Base-by-base conservation (phyloP, 2,329 filamentous ascomycete genomes). In the Talaromyces rugulosus region DNA sequence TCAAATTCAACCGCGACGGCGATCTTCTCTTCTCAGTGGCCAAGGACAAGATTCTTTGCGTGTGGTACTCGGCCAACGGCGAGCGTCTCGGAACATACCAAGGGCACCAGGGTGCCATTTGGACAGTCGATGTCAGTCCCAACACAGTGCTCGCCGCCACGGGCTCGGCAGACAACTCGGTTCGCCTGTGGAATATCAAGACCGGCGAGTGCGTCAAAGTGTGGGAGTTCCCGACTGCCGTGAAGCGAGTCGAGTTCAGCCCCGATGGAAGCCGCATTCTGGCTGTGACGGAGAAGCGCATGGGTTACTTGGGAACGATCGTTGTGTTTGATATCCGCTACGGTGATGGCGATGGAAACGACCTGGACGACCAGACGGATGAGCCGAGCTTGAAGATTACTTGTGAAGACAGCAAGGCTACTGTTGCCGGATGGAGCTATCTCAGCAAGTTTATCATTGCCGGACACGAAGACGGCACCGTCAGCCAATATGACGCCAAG, bases 171-270 rank as follows among this genome's bases (percentile, higher is more conserved):
- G 95, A 99, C 83, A 98, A 98, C 85, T 97, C 94, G 52, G 94
- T 99, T 80, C 88, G 93, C 74, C 85, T 99, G 72, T 99, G 95
- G 95, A 92, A 99, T 76, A 85, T 97, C 77, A 90, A 92, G 85
- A 90, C 90, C 16, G 95, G 95, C 75, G 91, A 91, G 76, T 89
- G 91, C 76, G 85, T 99, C 73, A 97, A 98, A 88, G 91, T 90
- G 62, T 99, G 95, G 95, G 93, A 99, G 70, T 97, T 97, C 81
- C 88, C 90, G 64, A 98, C 95, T 52, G 92, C 93, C 67, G 92
- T 99, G 78, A 98, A 99, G 87, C 88, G 95, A 72, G 93, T 96
- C 77, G 94, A 97, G 81, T 99, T 99, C 83, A 93, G 88, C 75
- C 90, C 96, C 73, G 95, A 99, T 79, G 95, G 94, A 72, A 89